phyloP scores from a whole-genome alignment of 23 red algal genomes.

The Cyanidiococcus yangmingshanensis region DNA sequence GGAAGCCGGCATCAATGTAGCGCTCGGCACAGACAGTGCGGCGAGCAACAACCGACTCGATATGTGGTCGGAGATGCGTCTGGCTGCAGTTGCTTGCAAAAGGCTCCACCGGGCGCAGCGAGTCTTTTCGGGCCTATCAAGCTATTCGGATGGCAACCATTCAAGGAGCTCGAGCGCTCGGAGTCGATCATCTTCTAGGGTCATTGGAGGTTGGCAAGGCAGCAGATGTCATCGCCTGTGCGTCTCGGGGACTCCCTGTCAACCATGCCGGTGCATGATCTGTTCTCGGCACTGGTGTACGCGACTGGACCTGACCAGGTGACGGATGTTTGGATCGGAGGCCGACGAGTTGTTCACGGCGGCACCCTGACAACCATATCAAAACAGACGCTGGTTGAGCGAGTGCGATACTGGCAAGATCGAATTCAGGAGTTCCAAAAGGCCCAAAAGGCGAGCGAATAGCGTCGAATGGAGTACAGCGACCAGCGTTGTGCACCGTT shows the following conservation, averaged over 20 bases:
- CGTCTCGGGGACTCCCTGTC: conserved; percentile 45
- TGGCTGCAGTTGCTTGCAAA: conserved; percentile 57
- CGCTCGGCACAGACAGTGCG: conserved; percentile 78
- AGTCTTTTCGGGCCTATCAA: conserved; percentile 37
- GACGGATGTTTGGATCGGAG: conserved; percentile 69
- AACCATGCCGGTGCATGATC: conserved; percentile 56
- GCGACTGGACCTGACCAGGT: conserved; percentile 65
- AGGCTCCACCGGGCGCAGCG: conserved; percentile 43
- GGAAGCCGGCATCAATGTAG: conserved; percentile 83
- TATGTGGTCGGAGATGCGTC: conserved; percentile 62
- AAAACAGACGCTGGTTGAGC: conserved; percentile 25
- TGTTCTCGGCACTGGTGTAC: conserved; percentile 69
- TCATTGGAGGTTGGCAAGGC: conserved; percentile 61
- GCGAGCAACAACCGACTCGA: conserved; percentile 83
- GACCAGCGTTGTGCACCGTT: too few species aligned
- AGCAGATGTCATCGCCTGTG: conserved; percentile 63
- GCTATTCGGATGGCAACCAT: conserved; percentile 84
- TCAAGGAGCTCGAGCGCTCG: conserved; percentile 68
- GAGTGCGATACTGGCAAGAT: conserved; percentile 7
- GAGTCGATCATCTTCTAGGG: conserved; percentile 53
- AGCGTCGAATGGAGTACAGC: too few species aligned
- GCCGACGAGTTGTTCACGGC: conserved; percentile 49
- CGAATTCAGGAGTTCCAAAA: not conserved
- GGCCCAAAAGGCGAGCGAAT: too few species aligned
- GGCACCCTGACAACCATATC: conserved; percentile 34